These are phyloP conservation scores for Aeschynomene evenia DNA, from an alignment of 306 rosid genomes.

Conservation along the genomic window DNA sequence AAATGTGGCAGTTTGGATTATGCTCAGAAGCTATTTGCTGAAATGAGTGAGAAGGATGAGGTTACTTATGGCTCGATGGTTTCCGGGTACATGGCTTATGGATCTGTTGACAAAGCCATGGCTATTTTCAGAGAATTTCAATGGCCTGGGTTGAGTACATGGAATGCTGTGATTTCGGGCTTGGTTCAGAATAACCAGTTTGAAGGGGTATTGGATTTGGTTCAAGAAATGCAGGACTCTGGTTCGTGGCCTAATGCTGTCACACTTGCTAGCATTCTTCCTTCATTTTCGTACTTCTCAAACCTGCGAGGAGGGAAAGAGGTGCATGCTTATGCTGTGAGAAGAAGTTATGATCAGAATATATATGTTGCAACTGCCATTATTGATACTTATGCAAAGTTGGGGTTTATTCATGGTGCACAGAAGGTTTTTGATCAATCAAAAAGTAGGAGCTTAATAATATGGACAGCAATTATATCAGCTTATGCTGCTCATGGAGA, in stretches of 20 bases:
- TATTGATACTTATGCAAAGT: constrained; percentile 70
- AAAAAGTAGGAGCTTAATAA: constrained; percentile 51
- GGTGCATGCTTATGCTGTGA: constrained; percentile 69
- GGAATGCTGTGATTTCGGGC: constrained; percentile 82
- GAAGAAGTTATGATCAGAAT: constrained; percentile 53
- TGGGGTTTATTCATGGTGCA: constrained; percentile 69
- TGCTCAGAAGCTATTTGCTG: constrained; percentile 67
- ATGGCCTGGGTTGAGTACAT: constrained; percentile 49
- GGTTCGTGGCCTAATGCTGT: constrained; percentile 65
- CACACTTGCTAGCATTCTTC: constrained; percentile 72
- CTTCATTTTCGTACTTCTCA: constrained; percentile 52
- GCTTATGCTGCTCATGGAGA: constrained; percentile 80
- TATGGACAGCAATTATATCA: constrained; percentile 83
- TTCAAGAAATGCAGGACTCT: constrained; percentile 54
- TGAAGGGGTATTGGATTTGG: constrained; percentile 48
- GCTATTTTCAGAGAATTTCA: constrained; percentile 48
- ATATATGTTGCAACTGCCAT: constrained; percentile 67
- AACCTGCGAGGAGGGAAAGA: constrained; percentile 73
- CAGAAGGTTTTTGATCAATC: constrained; percentile 53
- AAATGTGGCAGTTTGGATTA: constrained; percentile 81
- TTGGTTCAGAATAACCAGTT: constrained; percentile 68
- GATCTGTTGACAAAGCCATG: constrained; percentile 68
- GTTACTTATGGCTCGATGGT: constrained; percentile 64
- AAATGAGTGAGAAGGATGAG: constrained; percentile 69
- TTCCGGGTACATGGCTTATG: constrained; percentile 73